Evolutionary conservation across 2,329 filamentous ascomycete genomes (phyloP).

Genomic region (Byssochlamys sp.): DNA sequence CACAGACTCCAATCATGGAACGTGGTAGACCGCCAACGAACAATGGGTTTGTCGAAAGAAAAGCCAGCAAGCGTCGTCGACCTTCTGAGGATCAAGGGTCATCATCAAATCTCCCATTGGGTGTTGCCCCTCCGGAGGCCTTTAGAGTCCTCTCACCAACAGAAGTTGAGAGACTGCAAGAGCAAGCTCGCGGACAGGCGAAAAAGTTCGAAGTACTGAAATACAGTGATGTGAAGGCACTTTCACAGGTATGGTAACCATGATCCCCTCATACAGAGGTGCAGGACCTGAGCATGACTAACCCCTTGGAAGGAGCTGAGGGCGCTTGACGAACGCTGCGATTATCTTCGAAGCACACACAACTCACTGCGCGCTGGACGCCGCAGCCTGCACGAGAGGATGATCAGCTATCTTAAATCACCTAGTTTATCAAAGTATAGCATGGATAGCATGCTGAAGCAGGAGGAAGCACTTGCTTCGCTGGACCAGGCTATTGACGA

Average conservation of each 20-base stretch:
- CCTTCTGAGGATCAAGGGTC: slow-evolving; percentile 1
- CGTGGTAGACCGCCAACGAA: slow-evolving; percentile 8
- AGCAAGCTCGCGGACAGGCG: slow-evolving; percentile 16
- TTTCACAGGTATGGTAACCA: slow-evolving; percentile 15
- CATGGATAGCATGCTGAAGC: slow-evolving; percentile 64
- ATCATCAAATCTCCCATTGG: slow-evolving; percentile 9
- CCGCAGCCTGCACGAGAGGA: slow-evolving; percentile 64
- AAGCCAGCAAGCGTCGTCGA: slow-evolving; percentile 3
- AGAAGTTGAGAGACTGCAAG: slow-evolving; percentile 14
- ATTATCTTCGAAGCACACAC: slow-evolving; percentile 69
- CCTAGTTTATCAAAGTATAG: slow-evolving; percentile 63
- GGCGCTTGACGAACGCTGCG: slow-evolving; percentile 65
- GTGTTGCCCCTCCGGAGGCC: slow-evolving; percentile 12
- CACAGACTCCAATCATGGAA: slow-evolving; percentile 6
- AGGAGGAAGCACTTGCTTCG: slow-evolving; percentile 69
- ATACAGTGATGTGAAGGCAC: slow-evolving; percentile 14
- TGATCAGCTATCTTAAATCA: slow-evolving; percentile 66
- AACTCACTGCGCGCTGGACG: slow-evolving; percentile 64
- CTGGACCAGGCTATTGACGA: slow-evolving; percentile 70
- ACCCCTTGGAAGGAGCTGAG: slow-evolving; percentile 54
- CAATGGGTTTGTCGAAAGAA: slow-evolving; percentile 1
- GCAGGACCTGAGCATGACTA: neutral
- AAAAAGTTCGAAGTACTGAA: slow-evolving; percentile 17
- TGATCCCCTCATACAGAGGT: neutral
- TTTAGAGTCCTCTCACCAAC: slow-evolving; percentile 7